Evolutionary conservation across 805 yeast species (phyloP), one percentile per base, ranked within the genome.

Genomic region (Monosporozyma aerobia): DNA sequence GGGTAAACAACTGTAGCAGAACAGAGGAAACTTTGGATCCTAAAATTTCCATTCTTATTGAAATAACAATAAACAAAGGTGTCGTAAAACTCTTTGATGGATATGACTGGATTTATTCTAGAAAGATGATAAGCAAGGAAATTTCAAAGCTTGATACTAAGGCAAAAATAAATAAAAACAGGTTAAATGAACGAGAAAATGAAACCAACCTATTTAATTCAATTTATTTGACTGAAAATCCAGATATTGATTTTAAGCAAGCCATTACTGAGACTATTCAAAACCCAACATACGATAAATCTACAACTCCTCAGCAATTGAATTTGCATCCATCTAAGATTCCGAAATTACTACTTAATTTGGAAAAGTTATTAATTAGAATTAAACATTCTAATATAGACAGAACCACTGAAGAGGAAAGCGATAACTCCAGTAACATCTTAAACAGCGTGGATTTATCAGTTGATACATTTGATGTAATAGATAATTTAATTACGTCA

Each of bases 71-170:
- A 5, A 48, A 30, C 9, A 75, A 74, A 48, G 67, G 73, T 0
- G 63, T 60, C 1, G 60, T 85, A 2, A 78, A 74, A 49, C 68
- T 92, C 19, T 82, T 78, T 64, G 99, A 94, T 70, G 99, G 99
- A 0, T 94, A 83, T 63, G 98, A 94, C 60, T 90, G 97, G 95
- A 78, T 77, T 52, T 79, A 80, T 44, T 89, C 98, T 0, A 76
- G 95, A 53, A 74, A 73, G 25, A 74, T 82, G 0, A 83, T 94
- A 30, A 71, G 74, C 10, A 77, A 76, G n/a, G 85, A 87, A 0
- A 82, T 90, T 0, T 77, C 77, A 51, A 69, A 78, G 10, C 78
- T 41, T 19, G 41, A 40, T 19, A 33, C 32, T 5, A 9, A 44
- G 14, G 22, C 10, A 29, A 14, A n/a, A n/a, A n/a, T 29, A 8